Percentiles rank a stretch among this genome's conserved stretches.
Evolutionary conservation across 2,329 filamentous ascomycete species (phyloP).

Genomic region (Metarhizium anisopliae): DNA sequence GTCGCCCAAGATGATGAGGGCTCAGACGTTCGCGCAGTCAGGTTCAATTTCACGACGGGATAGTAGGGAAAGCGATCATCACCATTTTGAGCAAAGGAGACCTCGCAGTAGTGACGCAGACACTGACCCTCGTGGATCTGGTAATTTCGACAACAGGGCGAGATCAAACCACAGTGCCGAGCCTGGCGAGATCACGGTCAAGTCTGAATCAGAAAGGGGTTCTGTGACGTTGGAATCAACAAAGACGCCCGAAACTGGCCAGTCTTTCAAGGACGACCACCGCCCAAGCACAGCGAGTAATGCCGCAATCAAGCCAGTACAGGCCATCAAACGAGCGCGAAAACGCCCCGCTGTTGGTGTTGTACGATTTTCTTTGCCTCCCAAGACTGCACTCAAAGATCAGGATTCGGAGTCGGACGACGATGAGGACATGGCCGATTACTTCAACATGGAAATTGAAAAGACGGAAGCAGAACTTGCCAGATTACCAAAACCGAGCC

Average conservation of each 20-base stretch:
- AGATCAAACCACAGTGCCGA: slow-evolving; percentile 35
- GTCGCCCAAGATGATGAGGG: slow-evolving; percentile 41
- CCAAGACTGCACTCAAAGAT: slow-evolving; percentile 22
- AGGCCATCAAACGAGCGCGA: slow-evolving; percentile 13
- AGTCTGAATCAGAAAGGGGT: slow-evolving; percentile 25
- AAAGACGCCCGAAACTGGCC: not conserved
- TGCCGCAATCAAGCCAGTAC: not conserved
- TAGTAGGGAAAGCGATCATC: slow-evolving; percentile 21
- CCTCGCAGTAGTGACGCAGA: slow-evolving; percentile 47
- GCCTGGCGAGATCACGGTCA: slow-evolving; percentile 36
- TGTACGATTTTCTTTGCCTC: slow-evolving; percentile 31
- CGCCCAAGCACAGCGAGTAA: not conserved
- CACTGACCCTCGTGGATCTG: slow-evolving; percentile 27
- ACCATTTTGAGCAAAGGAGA: slow-evolving; percentile 30
- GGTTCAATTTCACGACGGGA: slow-evolving; percentile 29
- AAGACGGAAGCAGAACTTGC: slow-evolving; percentile 41
- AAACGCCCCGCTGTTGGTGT: slow-evolving; percentile 21
- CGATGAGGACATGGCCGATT: slow-evolving; percentile 50
- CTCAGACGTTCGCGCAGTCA: slow-evolving; percentile 39
- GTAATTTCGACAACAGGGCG: slow-evolving; percentile 23
- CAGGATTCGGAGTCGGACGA: slow-evolving; percentile 42
- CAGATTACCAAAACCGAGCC: slow-evolving; percentile 32
- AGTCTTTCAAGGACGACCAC: not conserved
- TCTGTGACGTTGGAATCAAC: not conserved
- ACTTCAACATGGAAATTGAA: slow-evolving; percentile 43